These are phyloP conservation scores for Paramarasmius palmivorus DNA, from an alignment of 1,284 basidiomycete genomes.

Conservation along the genomic window DNA sequence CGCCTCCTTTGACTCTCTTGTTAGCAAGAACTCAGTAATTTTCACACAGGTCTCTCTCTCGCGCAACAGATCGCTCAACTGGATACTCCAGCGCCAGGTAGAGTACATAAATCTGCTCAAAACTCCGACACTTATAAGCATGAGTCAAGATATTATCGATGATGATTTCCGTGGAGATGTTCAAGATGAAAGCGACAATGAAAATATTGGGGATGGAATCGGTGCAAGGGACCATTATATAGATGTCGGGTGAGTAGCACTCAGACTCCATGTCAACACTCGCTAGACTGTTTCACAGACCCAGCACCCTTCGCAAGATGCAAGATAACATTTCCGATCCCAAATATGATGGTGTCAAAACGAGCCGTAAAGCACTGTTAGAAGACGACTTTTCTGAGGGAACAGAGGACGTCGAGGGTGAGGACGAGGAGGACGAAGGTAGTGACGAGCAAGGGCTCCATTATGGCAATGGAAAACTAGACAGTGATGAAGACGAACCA, in stretches of 20 bases:
- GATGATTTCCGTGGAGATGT: conserved; percentile 56
- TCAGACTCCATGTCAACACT: not conserved
- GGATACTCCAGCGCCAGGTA: conserved; percentile 66
- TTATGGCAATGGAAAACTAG: no score
- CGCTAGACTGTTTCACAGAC: conserved; percentile 39
- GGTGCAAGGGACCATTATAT: conserved; percentile 77
- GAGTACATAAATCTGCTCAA: conserved; percentile 36
- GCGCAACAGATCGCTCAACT: conserved; percentile 84
- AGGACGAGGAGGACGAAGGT: conserved; percentile 31
- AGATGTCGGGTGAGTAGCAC: conserved; percentile 69
- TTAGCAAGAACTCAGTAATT: no score
- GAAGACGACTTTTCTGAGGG: conserved; percentile 39
- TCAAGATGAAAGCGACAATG: conserved; percentile 29
- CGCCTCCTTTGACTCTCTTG: not conserved
- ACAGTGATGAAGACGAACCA: conserved; percentile 16
- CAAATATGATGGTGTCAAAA: conserved; percentile 75
- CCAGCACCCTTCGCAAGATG: conserved; percentile 65
- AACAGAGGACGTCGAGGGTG: conserved; percentile 32
- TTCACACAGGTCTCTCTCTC: conserved; percentile 56
- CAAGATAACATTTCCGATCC: conserved; percentile 64
- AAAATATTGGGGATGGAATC: conserved; percentile 21
- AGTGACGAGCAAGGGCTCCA: conserved; percentile 17
- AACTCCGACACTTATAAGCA: conserved; percentile 12
- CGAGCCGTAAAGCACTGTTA: conserved; percentile 60
- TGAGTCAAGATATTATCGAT: conserved; percentile 70